phyloP scores from a whole-genome alignment of 352 stramenopile species.

The Pythium phragmiticola region DNA sequence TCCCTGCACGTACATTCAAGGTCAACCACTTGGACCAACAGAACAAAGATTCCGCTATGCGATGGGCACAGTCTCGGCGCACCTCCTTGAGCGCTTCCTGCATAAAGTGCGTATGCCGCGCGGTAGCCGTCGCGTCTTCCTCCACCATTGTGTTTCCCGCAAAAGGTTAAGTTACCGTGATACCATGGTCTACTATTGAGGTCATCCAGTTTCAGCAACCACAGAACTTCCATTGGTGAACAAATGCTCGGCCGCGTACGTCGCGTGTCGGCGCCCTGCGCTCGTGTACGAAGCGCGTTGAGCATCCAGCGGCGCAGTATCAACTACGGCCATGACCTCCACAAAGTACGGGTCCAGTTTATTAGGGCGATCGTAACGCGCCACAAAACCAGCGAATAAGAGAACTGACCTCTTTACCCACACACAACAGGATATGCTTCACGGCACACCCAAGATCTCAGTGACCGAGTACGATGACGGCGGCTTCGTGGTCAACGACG shows the following conservation, averaged over 20 bases:
- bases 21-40: neutral
- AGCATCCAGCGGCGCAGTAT: slow-evolving; percentile 45
- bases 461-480: slow-evolving; percentile 85
- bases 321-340: slow-evolving; percentile 86
- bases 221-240: neutral
- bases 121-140: slow-evolving; percentile 4
- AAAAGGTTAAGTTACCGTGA: slow-evolving; percentile 23
- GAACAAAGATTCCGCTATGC: neutral
- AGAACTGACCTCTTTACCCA: neutral
- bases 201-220: slow-evolving; percentile 1
- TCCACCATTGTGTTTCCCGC: slow-evolving; percentile 2
- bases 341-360: slow-evolving; percentile 40
- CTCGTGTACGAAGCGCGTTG: slow-evolving; percentile 14
- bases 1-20: slow-evolving; percentile 38
- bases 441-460: slow-evolving; percentile 72
- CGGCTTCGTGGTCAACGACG: slow-evolving; percentile 81
- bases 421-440: slow-evolving; percentile 71
- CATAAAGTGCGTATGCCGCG: slow-evolving; percentile 65
- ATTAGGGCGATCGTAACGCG: neutral
- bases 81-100: slow-evolving; percentile 69
- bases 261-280: slow-evolving; percentile 19
- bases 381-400: neutral
- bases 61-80: neutral
- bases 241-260: slow-evolving; percentile 32
- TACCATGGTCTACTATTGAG: slow-evolving; percentile 4